These are phyloP conservation scores for Cornus controversa DNA, from an alignment of 148 eudicot genomes.

Conservation along the genomic window DNA sequence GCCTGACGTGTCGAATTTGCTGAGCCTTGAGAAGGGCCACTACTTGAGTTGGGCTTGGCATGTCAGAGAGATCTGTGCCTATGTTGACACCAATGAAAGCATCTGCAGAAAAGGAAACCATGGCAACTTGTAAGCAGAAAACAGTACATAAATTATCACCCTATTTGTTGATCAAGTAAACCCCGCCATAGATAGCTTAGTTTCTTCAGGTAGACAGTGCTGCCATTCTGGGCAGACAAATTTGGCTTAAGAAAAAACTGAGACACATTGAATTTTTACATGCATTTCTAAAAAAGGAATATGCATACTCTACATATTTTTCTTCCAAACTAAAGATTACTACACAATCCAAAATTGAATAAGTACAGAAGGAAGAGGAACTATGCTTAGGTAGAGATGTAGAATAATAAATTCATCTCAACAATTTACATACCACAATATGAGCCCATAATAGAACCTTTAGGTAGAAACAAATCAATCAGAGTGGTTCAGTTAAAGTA, in stretches of 20 bases:
- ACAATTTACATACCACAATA: neutral
- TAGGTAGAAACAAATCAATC: neutral
- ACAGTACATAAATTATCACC: neutral
- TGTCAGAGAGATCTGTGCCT: conserved; percentile 70
- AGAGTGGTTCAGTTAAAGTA: neutral
- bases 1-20: conserved; percentile 69
- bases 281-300: neutral
- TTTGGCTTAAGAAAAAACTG: neutral
- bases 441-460: neutral
- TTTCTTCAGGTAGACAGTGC: neutral
- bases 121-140: neutral
- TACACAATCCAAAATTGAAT: neutral
- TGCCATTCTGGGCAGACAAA: neutral
- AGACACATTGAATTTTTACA: neutral
- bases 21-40: conserved; percentile 85
- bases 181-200: neutral
- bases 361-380: neutral
- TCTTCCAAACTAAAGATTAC: neutral
- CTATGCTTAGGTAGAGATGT: neutral
- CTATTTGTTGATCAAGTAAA: neutral
- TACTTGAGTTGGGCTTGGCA: conserved; percentile 79
- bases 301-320: neutral
- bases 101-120: conserved; percentile 36
- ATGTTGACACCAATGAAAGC: conserved; percentile 80
- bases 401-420: neutral